Evolutionary conservation across 1,284 basidiomycete species (phyloP).

Genomic region (Golubevia sp.): DNA sequence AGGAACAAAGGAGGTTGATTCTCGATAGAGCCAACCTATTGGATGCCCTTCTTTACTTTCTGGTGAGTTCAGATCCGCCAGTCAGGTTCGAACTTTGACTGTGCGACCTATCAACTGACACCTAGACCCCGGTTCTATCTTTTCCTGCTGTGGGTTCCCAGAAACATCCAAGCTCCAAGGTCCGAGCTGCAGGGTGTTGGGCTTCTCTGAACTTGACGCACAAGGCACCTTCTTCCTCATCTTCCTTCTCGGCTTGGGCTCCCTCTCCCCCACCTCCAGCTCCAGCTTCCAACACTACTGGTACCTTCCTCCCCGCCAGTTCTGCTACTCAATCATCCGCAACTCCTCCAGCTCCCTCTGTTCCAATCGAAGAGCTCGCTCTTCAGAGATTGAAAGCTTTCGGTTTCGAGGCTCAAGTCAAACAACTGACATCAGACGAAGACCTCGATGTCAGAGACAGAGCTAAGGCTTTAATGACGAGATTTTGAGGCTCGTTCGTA

Average conservation of each 20-base stretch:
- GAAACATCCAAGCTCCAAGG: too few relatives aligned
- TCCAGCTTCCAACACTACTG: not conserved
- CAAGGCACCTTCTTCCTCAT: not conserved
- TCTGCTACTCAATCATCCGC: not conserved
- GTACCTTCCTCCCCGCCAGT: not conserved
- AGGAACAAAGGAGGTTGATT: slow-evolving; percentile 21
- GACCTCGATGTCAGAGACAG: slow-evolving; percentile 26
- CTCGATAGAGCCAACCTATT: slow-evolving; percentile 35
- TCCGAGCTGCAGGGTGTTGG: too few relatives aligned
- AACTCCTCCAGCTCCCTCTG: too few relatives aligned
- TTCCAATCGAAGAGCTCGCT: slow-evolving; percentile 9
- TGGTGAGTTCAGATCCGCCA: too few relatives aligned
- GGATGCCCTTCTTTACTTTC: slow-evolving; percentile 38
- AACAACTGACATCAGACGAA: slow-evolving; percentile 19
- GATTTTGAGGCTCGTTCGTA: slow-evolving; percentile 14
- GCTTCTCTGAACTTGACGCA: too few relatives aligned
- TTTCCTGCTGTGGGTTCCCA: too few relatives aligned
- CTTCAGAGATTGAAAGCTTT: slow-evolving; percentile 16
- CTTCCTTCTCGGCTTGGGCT: not conserved
- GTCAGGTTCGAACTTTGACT: not conserved
- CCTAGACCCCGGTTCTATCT: too few relatives aligned
- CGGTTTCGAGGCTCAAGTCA: slow-evolving; percentile 20
- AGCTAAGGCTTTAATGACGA: slow-evolving; percentile 19
- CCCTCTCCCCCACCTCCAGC: not conserved
- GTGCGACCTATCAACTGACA: not conserved